A percentile compares a stretch with the other conserved stretches of the same genome.
Conservation (phyloP, 345 rosid genomes). For the Hibiscus tridactylites region DNA sequence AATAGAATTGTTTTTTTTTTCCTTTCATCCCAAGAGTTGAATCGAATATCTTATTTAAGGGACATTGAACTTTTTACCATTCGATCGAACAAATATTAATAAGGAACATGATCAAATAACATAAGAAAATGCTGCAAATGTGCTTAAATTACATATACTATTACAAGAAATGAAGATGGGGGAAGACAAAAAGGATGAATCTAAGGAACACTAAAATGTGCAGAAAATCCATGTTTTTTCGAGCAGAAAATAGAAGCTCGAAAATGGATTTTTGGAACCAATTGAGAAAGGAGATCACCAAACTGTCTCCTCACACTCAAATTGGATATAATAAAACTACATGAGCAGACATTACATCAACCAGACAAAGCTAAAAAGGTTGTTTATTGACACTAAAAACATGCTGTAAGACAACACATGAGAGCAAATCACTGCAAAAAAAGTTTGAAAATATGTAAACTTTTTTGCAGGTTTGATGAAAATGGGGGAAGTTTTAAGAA, state of each 20-base stretch:
- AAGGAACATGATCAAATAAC: neutral
- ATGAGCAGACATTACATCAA: constrained; percentile 11
- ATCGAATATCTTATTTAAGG: no score
- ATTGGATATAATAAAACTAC: neutral
- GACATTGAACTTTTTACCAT: no score
- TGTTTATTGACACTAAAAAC: constrained; percentile 2
- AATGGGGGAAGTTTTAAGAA: neutral
- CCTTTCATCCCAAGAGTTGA: no score
- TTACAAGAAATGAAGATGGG: neutral
- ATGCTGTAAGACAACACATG: neutral
- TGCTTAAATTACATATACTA: constrained; percentile 2
- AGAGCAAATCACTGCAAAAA: constrained; percentile 14
- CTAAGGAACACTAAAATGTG: constrained; percentile 14
- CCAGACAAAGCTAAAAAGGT: neutral
- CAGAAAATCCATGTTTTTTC: constrained; percentile 23
- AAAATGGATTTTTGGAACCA: constrained; percentile 21
- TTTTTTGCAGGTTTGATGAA: constrained; percentile 12
- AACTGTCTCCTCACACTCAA: constrained; percentile 42
- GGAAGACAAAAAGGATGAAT: neutral
- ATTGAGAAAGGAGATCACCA: constrained; percentile 44
- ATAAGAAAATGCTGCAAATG: constrained; percentile 12
- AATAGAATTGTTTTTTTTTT: no score
- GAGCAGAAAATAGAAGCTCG: constrained; percentile 43
- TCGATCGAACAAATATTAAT: no score
- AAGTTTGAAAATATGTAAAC: constrained; percentile 48